Evolutionary conservation across 2,329 filamentous ascomycete species (phyloP).

Genomic region (Chrysosporium queenslandicum): DNA sequence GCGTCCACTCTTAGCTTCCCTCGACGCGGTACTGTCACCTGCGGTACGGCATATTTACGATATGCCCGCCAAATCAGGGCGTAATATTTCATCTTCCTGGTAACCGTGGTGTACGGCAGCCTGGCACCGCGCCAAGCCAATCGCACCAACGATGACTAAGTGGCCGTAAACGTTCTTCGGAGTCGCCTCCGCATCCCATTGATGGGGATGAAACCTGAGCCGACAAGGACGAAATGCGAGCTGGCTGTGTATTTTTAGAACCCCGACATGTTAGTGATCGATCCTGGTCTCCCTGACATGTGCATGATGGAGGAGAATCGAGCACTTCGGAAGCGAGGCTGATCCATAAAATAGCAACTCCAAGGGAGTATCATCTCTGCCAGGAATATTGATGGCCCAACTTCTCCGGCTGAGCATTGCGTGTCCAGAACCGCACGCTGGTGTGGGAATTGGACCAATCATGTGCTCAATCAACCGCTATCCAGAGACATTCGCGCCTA

Average conservation of each 20-base stretch:
- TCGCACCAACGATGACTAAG: not conserved
- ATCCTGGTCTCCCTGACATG: too few species aligned
- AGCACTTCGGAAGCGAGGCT: too few species aligned
- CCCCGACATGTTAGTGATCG: too few species aligned
- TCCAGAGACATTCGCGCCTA: not conserved
- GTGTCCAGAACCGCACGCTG: too few species aligned
- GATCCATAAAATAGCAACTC: too few species aligned
- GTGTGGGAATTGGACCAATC: not conserved
- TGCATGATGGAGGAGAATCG: too few species aligned
- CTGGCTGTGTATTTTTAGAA: too few species aligned
- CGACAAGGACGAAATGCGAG: too few species aligned
- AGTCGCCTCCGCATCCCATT: not conserved
- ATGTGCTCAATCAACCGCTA: not conserved
- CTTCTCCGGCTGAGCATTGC: too few species aligned
- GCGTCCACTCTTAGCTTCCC: too few species aligned
- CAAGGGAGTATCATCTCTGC: too few species aligned
- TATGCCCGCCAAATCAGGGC: not conserved
- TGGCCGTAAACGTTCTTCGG: not conserved
- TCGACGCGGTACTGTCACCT: not conserved
- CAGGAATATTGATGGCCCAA: too few species aligned
- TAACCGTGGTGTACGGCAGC: not conserved
- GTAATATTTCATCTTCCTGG: not conserved
- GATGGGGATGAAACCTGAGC: not conserved
- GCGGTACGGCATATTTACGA: not conserved
- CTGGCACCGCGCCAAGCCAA: not conserved